Base-by-base conservation (phyloP, 768 basidiomycete genomes). In the Rickenella mellea region DNA sequence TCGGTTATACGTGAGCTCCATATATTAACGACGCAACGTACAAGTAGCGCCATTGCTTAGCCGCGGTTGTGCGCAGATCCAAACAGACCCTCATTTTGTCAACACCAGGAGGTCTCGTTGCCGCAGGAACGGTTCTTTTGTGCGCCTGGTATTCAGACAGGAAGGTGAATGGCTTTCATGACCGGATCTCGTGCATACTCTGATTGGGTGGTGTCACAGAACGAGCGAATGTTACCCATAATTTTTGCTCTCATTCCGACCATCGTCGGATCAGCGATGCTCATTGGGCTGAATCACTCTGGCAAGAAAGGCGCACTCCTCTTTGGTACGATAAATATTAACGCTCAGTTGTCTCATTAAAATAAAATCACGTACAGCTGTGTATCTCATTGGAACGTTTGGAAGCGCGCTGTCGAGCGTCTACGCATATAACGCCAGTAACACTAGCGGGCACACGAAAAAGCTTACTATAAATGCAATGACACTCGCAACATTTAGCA, bases 91-190 rank as follows among this genome's bases (percentile, higher is more conserved):
- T 82, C 12, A 80, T 80, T 29, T 51, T 80, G 21, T 68, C 69
- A 3, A 76, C 79, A 0, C 79, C 78, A 2, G 68, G 56, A 17
- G 81, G 80, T 3, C 65, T 59, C 7, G 55, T 82, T 20, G 69
- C 65, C 3, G 66, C 76, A 0, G 30, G 59, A 3, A 77, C 64
- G 45, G 68, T 72, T 2, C 47, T 79, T 14, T 50, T 67, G 4
- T 78, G 75, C 47, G 78, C 78, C 3, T 81, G 74, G 70, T 78
- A 77, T 53, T 78, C 80, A 0, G 80, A 81, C 50, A 73, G 61
- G 55, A 79, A 72, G 70, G 78, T 74, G 39, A 6, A 35, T 26
- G 28, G 12, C 28, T 20, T 36, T 22, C 31, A 19, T 9, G 39
- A 35, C 14, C 27, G 22, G 14, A 9, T 30, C 9, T 33, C 12